These are phyloP conservation scores for Pleurotus platypus DNA, from an alignment of 768 basidiomycete genomes.

Conservation along the genomic window DNA sequence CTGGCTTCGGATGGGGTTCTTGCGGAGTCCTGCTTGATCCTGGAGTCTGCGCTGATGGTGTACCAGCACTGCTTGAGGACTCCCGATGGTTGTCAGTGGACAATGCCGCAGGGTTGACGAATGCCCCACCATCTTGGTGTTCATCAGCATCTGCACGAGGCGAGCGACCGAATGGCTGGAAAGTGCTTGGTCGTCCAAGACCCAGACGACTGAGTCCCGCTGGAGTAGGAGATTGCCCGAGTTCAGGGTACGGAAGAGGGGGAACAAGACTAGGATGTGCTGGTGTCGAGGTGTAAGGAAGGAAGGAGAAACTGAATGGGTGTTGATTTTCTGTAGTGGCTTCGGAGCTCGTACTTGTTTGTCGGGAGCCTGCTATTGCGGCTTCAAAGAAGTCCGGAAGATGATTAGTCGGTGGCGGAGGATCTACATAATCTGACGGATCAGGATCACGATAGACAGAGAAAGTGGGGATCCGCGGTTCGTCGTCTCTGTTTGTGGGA, in stretches of 20 bases:
- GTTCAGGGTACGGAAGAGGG: conserved; percentile 14
- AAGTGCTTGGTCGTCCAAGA: conserved; percentile 20
- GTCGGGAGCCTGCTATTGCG: conserved; percentile 30
- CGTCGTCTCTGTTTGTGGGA: conserved; percentile 6
- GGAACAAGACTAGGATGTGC: conserved; percentile 33
- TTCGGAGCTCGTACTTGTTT: conserved; percentile 40
- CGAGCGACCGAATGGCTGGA: conserved; percentile 43
- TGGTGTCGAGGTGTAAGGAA: conserved; percentile 52
- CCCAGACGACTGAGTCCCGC: conserved; percentile 13
- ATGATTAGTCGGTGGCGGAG: conserved; percentile 47
- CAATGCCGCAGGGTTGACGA: conserved; percentile 38
- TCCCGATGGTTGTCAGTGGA: conserved; percentile 19
- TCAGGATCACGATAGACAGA: conserved; percentile 46
- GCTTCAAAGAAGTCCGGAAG: conserved; percentile 50
- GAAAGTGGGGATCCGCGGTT: conserved; percentile 36
- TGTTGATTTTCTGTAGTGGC: conserved; percentile 51
- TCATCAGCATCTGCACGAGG: conserved; percentile 34
- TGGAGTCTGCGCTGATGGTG: background rate
- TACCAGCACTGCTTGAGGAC: conserved; percentile 36
- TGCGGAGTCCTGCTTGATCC: conserved; percentile 8
- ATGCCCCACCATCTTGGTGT: conserved; percentile 25
- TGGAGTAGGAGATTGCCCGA: conserved; percentile 49
- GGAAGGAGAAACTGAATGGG: conserved; percentile 50
- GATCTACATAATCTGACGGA: conserved; percentile 29
- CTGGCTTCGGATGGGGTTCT: conserved; percentile 45